Base-by-base conservation (phyloP, 2,329 filamentous ascomycete species). In the Fusarium sp. region DNA sequence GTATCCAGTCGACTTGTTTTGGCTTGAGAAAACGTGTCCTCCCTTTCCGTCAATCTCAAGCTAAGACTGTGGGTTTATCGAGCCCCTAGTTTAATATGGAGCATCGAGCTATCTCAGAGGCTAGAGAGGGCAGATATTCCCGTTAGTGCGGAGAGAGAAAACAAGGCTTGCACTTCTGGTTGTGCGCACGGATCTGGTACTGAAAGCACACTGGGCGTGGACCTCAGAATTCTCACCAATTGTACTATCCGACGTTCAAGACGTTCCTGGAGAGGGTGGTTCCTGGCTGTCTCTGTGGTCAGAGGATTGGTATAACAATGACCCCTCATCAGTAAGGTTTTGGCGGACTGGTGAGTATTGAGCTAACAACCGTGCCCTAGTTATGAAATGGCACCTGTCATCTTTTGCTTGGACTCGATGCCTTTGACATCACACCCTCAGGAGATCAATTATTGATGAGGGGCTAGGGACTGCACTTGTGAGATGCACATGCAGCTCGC, bases 341-440 rank as follows among this genome's bases (percentile, higher is more conserved):
- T 53, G 52, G 61, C 52, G 64, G 60, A 48, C 61, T 71, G 49
- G 26, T 53, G 60, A 60, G 48, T 65, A 35, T 26, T 55, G 35
- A 38, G 37, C 18, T 49, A 66, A 40, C 23, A 27, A 32, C 20
- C 53, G 60, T 64, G 68, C 63, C 53, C 64, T 63, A 60, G 20
- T 33, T 46, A 40, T 18, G 35, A 53, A 70, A 64, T 67, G 46
- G 64, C 67, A 69, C 57, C 64, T 71, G 60, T 70, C 64, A 66
- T 66, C 23, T 52, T 53, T 50, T 60, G 54, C 50, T 41, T 56
- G 23, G 44, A 6, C 50, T 66, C 50, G 48, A 64, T 69, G 40
- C 48, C 55, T 60, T 61, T 71, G 73, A 62, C 71, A 73, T 52
- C 71, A 75, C 73, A 75, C 71, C 73, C 59, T 57, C 57, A 55